phyloP scores from a whole-genome alignment of 2,329 filamentous ascomycete genomes.

The Lasiodiplodia sp. region DNA sequence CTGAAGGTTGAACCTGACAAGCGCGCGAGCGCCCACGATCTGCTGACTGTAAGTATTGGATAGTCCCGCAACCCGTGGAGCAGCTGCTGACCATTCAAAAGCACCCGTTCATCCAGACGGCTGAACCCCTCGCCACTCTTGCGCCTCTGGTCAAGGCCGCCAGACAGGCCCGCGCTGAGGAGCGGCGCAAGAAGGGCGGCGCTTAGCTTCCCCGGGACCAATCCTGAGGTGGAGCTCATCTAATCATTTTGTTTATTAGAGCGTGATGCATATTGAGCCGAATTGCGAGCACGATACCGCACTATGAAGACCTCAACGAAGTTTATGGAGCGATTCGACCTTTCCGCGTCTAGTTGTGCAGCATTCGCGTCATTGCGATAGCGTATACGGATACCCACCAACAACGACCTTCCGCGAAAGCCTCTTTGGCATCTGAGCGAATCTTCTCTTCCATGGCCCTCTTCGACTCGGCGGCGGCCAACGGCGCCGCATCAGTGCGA shows the following conservation, averaged over 20 bases:
- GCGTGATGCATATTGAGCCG: conserved; percentile 22
- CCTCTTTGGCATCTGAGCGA: conserved; percentile 12
- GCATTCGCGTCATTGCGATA: conserved; percentile 22
- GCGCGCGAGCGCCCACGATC: conserved; percentile 90
- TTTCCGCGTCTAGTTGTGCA: conserved; percentile 20
- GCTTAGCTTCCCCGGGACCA: conserved; percentile 20
- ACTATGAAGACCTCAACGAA: conserved; percentile 17
- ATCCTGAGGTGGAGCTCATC: not conserved
- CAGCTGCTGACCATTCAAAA: conserved; percentile 33
- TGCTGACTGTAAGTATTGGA: conserved; percentile 75
- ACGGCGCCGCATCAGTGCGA: not conserved
- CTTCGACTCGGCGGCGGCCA: conserved; percentile 6
- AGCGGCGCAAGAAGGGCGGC: conserved; percentile 62
- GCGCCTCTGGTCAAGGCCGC: conserved; percentile 88
- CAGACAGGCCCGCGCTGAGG: conserved; percentile 82
- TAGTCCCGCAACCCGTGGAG: not conserved
- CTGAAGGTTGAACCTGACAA: conserved; percentile 98
- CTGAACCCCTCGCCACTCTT: conserved; percentile 69
- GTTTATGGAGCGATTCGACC: conserved; percentile 26
- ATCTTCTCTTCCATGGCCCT: conserved; percentile 1
- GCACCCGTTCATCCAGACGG: conserved; percentile 60
- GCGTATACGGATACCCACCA: conserved; percentile 21
- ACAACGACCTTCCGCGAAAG: conserved; percentile 12
- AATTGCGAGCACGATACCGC: conserved; percentile 21
- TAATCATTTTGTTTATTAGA: conserved; percentile 28